Base-by-base conservation (phyloP, 2,329 filamentous ascomycete genomes). In the Xylariaceae sp. region DNA sequence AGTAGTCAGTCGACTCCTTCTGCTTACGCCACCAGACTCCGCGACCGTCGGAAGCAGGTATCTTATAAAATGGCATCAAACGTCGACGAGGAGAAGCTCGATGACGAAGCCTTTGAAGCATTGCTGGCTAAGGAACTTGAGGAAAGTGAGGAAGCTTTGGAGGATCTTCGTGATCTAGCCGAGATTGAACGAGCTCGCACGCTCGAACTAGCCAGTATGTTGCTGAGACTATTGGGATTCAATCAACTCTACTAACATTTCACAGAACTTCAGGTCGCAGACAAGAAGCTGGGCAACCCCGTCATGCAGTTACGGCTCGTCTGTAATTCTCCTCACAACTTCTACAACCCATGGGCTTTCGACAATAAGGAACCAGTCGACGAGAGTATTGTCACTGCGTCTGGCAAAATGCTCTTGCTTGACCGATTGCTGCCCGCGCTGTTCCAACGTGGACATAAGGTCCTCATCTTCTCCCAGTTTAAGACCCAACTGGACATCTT, bases 381-480 rank as follows among this genome's bases (percentile, higher is more conserved):
- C 68, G 89, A 95, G 69, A 88, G 83, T 1, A 83, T 99, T 4
- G 84, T 99, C 39, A 93, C 88, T 0, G 85, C 90, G 0, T 96
- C 92, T 0, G 94, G 94, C 11, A 99, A 99, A 73, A 97, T 99
- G 91, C 83, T 97, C 1, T 82, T 99, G 0, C 83, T 99, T 0
- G 94, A 99, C 71, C 86, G 91, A 0, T 81, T 99, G 0, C 82
- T 99, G 0, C 89, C 89, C 0, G 80, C 81, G 1, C 80, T 99
- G 0, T 88, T 99, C 60, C 65, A 77, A 0, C 81, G 84, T 0
- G 88, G 84, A 2, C 92, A 97, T 76, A 97, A 97, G 70, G 88
- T 97, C 34, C 83, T 99, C 51, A 91, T 99, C 55, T 99, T 99
- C 74, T 95, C 90, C 0, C 94, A 99, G 70, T 99, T 99, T 77